A percentile compares a stretch with the other conserved stretches of the same genome.
These are phyloP conservation scores for Gastrodia elata DNA, from an alignment of 106 monocot genomes.

Conservation along the genomic window DNA sequence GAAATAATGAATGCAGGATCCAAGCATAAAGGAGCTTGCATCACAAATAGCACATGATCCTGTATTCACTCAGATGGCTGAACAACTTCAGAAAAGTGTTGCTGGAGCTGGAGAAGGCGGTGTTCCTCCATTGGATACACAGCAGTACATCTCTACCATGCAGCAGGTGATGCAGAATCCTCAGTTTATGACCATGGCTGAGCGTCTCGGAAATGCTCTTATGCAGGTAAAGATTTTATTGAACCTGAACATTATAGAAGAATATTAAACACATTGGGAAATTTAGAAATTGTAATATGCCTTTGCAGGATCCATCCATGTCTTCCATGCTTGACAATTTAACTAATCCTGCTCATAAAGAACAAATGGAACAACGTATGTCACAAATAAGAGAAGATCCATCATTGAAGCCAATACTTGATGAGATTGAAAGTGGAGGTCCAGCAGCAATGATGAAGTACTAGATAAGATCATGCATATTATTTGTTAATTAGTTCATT, in stretches of 20 bases:
- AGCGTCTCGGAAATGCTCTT: constrained; percentile 73
- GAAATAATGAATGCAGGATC: constrained; percentile 47
- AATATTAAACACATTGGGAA: neutral
- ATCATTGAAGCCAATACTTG: constrained; percentile 80
- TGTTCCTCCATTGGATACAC: constrained; percentile 52
- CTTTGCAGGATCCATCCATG: constrained; percentile 71
- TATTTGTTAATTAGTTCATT: constrained; percentile 1
- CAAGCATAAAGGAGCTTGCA: constrained; percentile 76
- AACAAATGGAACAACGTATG: constrained; percentile 81
- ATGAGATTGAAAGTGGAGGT: constrained; percentile 91
- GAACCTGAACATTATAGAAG: neutral
- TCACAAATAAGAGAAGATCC: constrained; percentile 74
- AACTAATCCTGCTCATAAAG: constrained; percentile 51
- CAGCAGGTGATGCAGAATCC: constrained; percentile 93
- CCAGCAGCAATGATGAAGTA: constrained; percentile 97
- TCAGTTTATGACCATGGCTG: constrained; percentile 86
- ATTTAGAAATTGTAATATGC: neutral
- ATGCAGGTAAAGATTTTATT: constrained; percentile 57
- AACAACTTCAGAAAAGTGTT: constrained; percentile 78
- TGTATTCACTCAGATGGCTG: constrained; percentile 81
- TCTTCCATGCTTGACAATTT: constrained; percentile 70
- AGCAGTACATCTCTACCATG: constrained; percentile 75
- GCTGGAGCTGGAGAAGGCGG: constrained; percentile 33
- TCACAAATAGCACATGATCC: constrained; percentile 86
- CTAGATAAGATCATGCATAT: constrained; percentile 5